phyloP scores from a whole-genome alignment of 176 grass and related monocot genomes.

The Raddia guianensis region DNA sequence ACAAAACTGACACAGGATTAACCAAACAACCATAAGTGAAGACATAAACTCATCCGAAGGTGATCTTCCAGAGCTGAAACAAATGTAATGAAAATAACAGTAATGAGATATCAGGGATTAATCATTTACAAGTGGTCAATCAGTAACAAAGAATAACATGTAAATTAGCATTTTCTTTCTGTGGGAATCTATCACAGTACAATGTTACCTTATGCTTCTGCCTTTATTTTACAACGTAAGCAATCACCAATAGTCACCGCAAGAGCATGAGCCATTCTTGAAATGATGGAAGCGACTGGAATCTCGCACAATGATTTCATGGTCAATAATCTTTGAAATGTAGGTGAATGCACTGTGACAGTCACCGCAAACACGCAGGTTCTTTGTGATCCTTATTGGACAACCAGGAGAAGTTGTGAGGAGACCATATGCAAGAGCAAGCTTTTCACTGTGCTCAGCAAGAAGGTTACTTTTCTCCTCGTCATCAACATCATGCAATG shows the following conservation, averaged over 20 bases:
- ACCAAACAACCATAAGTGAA: constrained; percentile 16
- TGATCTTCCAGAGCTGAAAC: not conserved
- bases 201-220: constrained; percentile 10
- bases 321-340: constrained; percentile 77
- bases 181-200: not conserved
- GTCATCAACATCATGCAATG: constrained; percentile 85
- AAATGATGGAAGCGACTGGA: constrained; percentile 91
- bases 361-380: constrained; percentile 80
- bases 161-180: constrained; percentile 16
- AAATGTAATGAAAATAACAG: not conserved
- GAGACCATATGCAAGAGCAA: constrained; percentile 83
- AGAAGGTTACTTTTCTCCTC: constrained; percentile 86
- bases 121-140: not conserved
- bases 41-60: constrained; percentile 1
- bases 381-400: constrained; percentile 86
- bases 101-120: not conserved
- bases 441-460: constrained; percentile 79
- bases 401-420: constrained; percentile 65
- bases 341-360: constrained; percentile 80
- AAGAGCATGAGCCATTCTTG: constrained; percentile 77
- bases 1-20: not conserved
- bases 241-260: constrained; percentile 70
- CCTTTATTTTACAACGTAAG: not conserved
- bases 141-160: constrained; percentile 28
- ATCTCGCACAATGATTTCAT: constrained; percentile 90